Evolutionary conservation across 352 stramenopile species (phyloP).

Genomic region (Phytophthora uliginosa): DNA sequence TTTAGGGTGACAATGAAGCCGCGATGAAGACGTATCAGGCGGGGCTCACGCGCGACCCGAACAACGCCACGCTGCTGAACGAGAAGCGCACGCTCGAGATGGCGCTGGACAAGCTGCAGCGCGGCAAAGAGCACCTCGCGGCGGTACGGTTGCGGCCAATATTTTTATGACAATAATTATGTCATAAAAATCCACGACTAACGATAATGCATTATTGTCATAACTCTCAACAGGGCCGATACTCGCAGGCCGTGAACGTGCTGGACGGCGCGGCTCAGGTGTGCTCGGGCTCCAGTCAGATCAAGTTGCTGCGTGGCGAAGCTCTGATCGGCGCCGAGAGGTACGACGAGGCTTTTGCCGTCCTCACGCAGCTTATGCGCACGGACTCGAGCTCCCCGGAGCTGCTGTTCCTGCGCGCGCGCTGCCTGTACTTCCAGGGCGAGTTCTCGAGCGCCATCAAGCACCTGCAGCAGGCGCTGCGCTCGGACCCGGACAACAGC

Average conservation of each 20-base stretch:
- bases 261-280: slow-evolving; percentile 80
- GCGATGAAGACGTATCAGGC: slow-evolving; percentile 84
- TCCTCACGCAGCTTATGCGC: slow-evolving; percentile 87
- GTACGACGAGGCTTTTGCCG: slow-evolving; percentile 87
- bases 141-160: slow-evolving; percentile 42
- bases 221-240: slow-evolving; percentile 51
- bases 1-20: slow-evolving; percentile 73
- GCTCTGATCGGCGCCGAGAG: slow-evolving; percentile 83
- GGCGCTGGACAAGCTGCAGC: slow-evolving; percentile 82
- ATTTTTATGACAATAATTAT: slow-evolving; percentile 3
- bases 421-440: slow-evolving; percentile 94
- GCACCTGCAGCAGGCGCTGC: slow-evolving; percentile 93
- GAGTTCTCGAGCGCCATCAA: slow-evolving; percentile 95
- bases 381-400: slow-evolving; percentile 85
- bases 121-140: slow-evolving; percentile 75
- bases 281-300: slow-evolving; percentile 72
- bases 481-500: slow-evolving; percentile 92
- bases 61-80: slow-evolving; percentile 79
- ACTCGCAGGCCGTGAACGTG: slow-evolving; percentile 73
- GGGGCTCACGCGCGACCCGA: slow-evolving; percentile 78
- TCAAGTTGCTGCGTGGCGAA: slow-evolving; percentile 79
- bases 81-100: slow-evolving; percentile 87
- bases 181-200: not conserved
- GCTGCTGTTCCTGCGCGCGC: slow-evolving; percentile 88
- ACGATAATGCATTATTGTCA: not conserved